Evolutionary conservation across 768 basidiomycete species (phyloP).

Genomic region (Calocera cornea): DNA sequence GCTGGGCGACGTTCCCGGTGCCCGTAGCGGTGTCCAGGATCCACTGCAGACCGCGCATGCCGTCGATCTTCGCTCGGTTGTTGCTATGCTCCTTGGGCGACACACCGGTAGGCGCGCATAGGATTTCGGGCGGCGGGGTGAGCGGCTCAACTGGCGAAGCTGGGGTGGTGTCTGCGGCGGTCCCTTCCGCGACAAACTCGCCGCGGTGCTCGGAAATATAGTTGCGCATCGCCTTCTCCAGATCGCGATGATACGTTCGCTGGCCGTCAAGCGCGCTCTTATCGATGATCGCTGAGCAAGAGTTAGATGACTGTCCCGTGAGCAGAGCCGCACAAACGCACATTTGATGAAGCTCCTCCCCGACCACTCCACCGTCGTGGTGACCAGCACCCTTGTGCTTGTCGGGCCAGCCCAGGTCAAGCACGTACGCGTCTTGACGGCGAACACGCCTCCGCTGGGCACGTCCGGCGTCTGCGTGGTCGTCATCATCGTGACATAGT

Average conservation of each 20-base stretch:
- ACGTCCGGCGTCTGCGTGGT: conserved; percentile 91
- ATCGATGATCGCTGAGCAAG: conserved; percentile 71
- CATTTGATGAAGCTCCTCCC: conserved; percentile 95
- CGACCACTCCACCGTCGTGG: conserved; percentile 89
- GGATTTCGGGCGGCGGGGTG: conserved; percentile 22
- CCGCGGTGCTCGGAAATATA: conserved; percentile 83
- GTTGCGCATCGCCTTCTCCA: conserved; percentile 69
- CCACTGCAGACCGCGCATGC: conserved; percentile 68
- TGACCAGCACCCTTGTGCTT: conserved; percentile 68
- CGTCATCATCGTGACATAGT: conserved; percentile 69
- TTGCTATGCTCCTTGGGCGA: conserved; percentile 23
- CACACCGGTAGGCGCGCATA: not conserved
- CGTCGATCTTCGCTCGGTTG: conserved; percentile 52
- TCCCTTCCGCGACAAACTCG: conserved; percentile 79
- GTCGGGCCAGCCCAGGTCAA: conserved; percentile 82
- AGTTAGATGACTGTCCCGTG: conserved; percentile 5
- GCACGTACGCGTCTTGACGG: conserved; percentile 88
- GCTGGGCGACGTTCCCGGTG: conserved; percentile 52
- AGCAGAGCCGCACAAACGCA: conserved; percentile 23
- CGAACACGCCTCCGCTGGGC: conserved; percentile 82
- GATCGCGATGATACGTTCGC: conserved; percentile 66
- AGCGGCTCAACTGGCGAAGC: conserved; percentile 15
- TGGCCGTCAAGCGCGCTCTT: conserved; percentile 84
- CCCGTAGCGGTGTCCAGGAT: conserved; percentile 77
- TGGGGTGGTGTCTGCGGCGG: conserved; percentile 23